Percentiles rank a stretch among this genome's conserved stretches.
These are phyloP conservation scores for Ogataea corticis DNA, from an alignment of 805 yeast species.

Conservation along the genomic window DNA sequence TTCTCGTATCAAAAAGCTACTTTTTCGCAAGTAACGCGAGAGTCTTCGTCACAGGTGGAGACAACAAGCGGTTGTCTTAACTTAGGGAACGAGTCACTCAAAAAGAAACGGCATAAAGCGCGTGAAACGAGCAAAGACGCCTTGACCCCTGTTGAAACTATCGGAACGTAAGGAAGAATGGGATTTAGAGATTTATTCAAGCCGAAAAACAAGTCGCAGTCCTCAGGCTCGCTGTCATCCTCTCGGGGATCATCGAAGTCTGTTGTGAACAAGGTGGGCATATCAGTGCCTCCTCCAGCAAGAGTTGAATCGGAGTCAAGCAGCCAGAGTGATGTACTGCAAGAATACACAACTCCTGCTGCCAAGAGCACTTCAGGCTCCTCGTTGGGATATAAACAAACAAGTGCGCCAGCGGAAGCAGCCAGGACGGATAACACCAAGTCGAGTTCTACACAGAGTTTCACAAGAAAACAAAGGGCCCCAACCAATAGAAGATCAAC, in stretches of 20 bases:
- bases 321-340: background rate
- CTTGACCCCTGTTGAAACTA: no score
- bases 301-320: background rate
- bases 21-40: background rate
- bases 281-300: background rate
- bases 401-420: background rate
- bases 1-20: background rate
- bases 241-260: background rate
- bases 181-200: constrained; percentile 17
- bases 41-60: no score
- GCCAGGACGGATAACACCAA: background rate
- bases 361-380: constrained; percentile 2
- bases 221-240: constrained; percentile 1
- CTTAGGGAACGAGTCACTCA: no score
- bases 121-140: no score
- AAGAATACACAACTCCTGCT: background rate
- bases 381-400: background rate
- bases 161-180: constrained; percentile 5
- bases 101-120: no score
- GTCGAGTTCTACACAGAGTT: constrained; percentile 1
- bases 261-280: background rate
- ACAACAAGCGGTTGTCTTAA: no score
- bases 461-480: background rate
- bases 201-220: constrained; percentile 8
- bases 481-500: constrained; percentile 5